phyloP scores from a whole-genome alignment of 306 rosid species.

The Pterocarpus macrocarpus region DNA sequence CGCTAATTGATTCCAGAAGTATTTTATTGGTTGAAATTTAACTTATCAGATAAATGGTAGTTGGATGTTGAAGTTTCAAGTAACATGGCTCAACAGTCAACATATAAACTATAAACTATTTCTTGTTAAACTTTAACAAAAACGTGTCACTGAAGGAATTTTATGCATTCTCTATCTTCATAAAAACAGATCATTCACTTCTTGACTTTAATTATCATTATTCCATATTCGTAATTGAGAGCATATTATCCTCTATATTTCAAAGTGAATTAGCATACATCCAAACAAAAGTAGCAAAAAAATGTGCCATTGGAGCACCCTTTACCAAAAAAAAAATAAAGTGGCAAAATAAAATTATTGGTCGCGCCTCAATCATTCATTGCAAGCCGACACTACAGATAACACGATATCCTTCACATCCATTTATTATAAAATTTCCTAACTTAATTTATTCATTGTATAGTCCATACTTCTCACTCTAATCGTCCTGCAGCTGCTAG shows the following conservation, averaged over 20 bases:
- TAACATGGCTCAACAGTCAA: background rate
- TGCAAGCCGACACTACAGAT: background rate
- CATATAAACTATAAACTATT: background rate
- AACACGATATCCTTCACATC: background rate
- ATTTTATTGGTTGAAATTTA: slow-evolving; percentile 3
- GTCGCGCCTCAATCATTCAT: slow-evolving; percentile 26
- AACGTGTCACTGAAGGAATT: slow-evolving; percentile 31
- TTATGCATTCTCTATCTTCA: slow-evolving; percentile 36
- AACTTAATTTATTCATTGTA: background rate
- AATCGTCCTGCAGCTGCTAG: slow-evolving; percentile 68
- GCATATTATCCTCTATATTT: background rate
- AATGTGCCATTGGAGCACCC: too few species aligned
- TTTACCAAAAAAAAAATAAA: too few species aligned
- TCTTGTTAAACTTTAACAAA: slow-evolving; percentile 5
- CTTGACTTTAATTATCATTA: slow-evolving; percentile 37
- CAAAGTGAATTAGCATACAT: background rate
- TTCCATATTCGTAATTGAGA: background rate
- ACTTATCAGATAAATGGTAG: background rate
- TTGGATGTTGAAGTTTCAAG: slow-evolving; percentile 34
- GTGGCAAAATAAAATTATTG: slow-evolving; percentile 24
- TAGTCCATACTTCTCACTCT: background rate
- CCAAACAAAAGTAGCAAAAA: background rate
- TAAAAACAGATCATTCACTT: slow-evolving; percentile 38
- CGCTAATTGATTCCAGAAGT: background rate
- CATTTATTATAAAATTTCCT: background rate